A percentile compares a stretch with the other conserved stretches of the same genome.
phyloP scores from a whole-genome alignment of 768 basidiomycete genomes.

The Sutorius australiensis region DNA sequence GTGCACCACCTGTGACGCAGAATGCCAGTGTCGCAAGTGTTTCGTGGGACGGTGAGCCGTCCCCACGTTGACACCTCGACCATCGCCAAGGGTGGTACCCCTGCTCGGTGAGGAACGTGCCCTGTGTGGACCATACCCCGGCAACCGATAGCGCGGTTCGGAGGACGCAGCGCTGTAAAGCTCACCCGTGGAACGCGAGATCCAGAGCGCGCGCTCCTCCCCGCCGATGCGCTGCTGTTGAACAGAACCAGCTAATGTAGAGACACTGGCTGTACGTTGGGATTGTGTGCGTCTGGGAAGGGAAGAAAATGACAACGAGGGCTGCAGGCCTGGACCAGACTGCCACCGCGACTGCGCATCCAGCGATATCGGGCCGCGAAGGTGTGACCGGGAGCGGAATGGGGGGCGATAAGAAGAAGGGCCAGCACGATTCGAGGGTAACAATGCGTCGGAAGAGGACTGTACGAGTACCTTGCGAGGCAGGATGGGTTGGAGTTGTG shows the following conservation, averaged over 20 bases:
- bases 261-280: neutral
- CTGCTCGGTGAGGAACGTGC: neutral
- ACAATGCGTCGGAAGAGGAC: slow-evolving; percentile 1
- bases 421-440: neutral
- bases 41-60: slow-evolving; percentile 1
- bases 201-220: slow-evolving; percentile 5
- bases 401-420: slow-evolving; percentile 1
- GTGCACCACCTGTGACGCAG: slow-evolving; percentile 13
- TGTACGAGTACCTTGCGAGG: neutral
- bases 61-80: neutral
- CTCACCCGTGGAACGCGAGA: slow-evolving; percentile 26
- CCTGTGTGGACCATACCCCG: neutral
- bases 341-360: neutral
- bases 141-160: neutral
- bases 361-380: neutral
- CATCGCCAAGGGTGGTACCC: neutral
- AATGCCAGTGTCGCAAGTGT: slow-evolving; percentile 22
- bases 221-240: slow-evolving; percentile 9
- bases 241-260: neutral
- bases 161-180: slow-evolving; percentile 9
- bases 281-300: neutral
- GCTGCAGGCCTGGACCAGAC: neutral
- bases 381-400: neutral
- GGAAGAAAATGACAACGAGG: neutral
- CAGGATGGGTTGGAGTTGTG: neutral